Conservation (phyloP, 768 basidiomycete genomes). For the Lyophyllum decastes region DNA sequence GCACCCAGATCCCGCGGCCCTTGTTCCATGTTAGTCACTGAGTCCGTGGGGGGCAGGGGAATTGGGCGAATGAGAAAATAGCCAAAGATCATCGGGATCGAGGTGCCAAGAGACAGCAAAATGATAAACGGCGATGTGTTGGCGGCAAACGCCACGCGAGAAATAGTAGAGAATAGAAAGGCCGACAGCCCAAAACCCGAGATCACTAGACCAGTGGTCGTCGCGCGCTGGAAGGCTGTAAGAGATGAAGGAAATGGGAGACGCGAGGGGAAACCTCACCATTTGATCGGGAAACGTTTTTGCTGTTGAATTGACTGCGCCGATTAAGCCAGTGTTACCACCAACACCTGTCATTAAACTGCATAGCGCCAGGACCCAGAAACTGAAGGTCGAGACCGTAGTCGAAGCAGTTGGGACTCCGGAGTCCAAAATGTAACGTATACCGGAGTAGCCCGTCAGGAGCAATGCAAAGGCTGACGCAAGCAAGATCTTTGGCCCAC, state of each 20-base stretch:
- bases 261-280: constrained; percentile 38
- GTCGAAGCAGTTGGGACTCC: constrained; percentile 42
- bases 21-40: constrained; percentile 21
- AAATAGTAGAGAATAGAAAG: constrained; percentile 82
- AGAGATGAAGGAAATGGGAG: not conserved
- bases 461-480: constrained; percentile 60
- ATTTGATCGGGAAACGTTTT: constrained; percentile 76
- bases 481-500: constrained; percentile 75
- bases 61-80: constrained; percentile 72
- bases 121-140: constrained; percentile 78
- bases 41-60: constrained; percentile 48
- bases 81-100: constrained; percentile 77
- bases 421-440: constrained; percentile 46
- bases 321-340: constrained; percentile 67
- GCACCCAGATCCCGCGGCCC: constrained; percentile 12
- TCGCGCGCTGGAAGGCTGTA: constrained; percentile 57
- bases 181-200: constrained; percentile 92
- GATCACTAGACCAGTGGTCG: constrained; percentile 76
- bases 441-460: constrained; percentile 73
- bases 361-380: constrained; percentile 58
- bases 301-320: constrained; percentile 80
- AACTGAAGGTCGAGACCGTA: constrained; percentile 43
- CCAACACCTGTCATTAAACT: constrained; percentile 78
- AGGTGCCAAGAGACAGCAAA: constrained; percentile 75
- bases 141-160: constrained; percentile 71